These are phyloP conservation scores for Alternaria viburni DNA, from an alignment of 2,329 filamentous ascomycete genomes.

Conservation along the genomic window DNA sequence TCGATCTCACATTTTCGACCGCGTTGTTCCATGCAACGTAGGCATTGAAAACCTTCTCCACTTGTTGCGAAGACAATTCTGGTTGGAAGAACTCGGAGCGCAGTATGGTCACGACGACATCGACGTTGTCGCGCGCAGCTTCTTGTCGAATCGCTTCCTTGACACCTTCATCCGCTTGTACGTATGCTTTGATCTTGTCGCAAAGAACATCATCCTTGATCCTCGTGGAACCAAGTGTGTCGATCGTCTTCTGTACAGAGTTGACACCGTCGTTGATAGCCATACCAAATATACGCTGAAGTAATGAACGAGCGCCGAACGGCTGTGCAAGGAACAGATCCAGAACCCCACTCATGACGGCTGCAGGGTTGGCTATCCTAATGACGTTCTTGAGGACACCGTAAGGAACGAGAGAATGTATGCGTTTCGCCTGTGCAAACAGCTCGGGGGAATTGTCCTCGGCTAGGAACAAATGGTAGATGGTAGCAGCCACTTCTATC, in stretches of 20 bases:
- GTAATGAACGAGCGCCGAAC: constrained; percentile 84
- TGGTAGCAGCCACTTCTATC: constrained; percentile 94
- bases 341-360: constrained; percentile 94
- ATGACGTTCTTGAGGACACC: constrained; percentile 95
- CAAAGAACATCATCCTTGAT: constrained; percentile 82
- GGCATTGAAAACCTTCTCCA: constrained; percentile 87
- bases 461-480: constrained; percentile 96
- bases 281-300: constrained; percentile 93
- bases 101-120: constrained; percentile 84
- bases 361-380: constrained; percentile 91
- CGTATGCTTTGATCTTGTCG: constrained; percentile 81
- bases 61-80: constrained; percentile 73
- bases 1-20: constrained; percentile 72
- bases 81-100: constrained; percentile 78
- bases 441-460: constrained; percentile 98
- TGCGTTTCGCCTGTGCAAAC: constrained; percentile 91
- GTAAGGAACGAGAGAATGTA: constrained; percentile 94
- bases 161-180: constrained; percentile 73
- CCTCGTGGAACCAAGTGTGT: constrained; percentile 71
- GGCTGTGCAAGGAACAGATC: constrained; percentile 96
- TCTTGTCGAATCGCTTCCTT: constrained; percentile 78
- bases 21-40: constrained; percentile 96
- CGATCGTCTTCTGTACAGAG: constrained; percentile 85
- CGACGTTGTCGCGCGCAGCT: constrained; percentile 74
- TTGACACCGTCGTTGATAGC: constrained; percentile 90